phyloP scores from a whole-genome alignment of 1,139 yeast species.

The Candida frijolesensis region DNA sequence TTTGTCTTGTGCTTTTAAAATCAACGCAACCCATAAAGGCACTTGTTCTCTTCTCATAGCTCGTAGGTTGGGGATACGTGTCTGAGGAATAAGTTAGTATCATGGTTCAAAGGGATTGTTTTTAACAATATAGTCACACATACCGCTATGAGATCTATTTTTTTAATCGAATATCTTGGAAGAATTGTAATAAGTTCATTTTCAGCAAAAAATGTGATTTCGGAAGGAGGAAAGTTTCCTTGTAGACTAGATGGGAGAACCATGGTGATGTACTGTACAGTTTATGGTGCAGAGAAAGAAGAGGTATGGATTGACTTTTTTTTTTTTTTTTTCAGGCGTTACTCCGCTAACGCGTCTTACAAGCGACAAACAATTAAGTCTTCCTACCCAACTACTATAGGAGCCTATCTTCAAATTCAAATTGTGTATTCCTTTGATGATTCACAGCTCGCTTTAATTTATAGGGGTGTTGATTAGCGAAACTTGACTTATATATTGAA shows the following conservation, averaged over 20 bases:
- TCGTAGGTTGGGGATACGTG: constrained; percentile 52
- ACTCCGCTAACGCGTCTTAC: too few relatives aligned
- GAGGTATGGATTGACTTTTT: not conserved
- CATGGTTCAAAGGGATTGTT: not conserved
- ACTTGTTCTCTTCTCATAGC: constrained; percentile 74
- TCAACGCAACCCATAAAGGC: constrained; percentile 87
- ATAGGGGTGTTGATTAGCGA: too few relatives aligned
- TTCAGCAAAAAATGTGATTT: constrained; percentile 83
- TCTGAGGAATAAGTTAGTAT: constrained; percentile 26
- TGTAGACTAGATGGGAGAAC: constrained; percentile 62
- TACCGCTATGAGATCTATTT: constrained; percentile 65
- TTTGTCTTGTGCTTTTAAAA: constrained; percentile 80
- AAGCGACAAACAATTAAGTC: too few relatives aligned
- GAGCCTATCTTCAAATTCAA: too few relatives aligned
- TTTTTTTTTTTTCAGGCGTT: not conserved
- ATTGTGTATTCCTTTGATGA: too few relatives aligned
- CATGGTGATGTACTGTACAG: constrained; percentile 39
- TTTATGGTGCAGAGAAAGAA: not conserved
- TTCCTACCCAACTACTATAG: too few relatives aligned
- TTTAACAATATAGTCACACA: constrained; percentile 19
- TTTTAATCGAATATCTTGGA: constrained; percentile 72
- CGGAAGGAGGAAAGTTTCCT: constrained; percentile 70
- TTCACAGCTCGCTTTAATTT: too few relatives aligned
- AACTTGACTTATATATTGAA: not conserved
- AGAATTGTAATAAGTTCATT: constrained; percentile 71